A percentile compares a stretch with the other conserved stretches of the same genome.
phyloP scores from a whole-genome alignment of 2,329 filamentous ascomycete species.

The Venturia nashicola region DNA sequence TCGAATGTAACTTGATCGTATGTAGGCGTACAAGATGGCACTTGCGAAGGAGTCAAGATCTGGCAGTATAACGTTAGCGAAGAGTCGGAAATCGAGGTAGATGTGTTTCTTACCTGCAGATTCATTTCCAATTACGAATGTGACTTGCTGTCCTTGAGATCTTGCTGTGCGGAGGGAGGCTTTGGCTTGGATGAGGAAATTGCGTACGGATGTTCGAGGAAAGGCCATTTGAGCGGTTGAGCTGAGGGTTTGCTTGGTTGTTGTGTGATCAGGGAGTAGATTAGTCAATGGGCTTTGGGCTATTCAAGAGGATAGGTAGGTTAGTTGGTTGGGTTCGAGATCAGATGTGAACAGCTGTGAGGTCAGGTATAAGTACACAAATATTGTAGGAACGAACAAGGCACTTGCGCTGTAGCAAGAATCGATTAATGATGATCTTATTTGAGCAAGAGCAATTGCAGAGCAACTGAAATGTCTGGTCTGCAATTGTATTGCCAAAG shows the following conservation, averaged over 20 bases:
- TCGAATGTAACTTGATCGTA: constrained; percentile 46
- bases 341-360: neutral
- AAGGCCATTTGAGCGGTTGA: neutral
- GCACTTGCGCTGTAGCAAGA: neutral
- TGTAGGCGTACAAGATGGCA: constrained; percentile 61
- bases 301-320: neutral
- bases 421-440: neutral
- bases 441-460: no score
- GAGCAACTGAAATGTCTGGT: no score
- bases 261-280: neutral
- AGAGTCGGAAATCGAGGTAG: neutral
- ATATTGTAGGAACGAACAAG: neutral
- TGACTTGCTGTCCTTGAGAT: constrained; percentile 27
- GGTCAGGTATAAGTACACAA: neutral
- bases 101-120: constrained; percentile 29
- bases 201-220: neutral
- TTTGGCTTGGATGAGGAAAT: constrained; percentile 34
- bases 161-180: constrained; percentile 28
- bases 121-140: constrained; percentile 42
- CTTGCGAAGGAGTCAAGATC: constrained; percentile 74
- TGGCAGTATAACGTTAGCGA: constrained; percentile 26
- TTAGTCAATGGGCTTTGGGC: neutral
- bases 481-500: no score
- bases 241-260: neutral
- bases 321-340: neutral